Evolutionary conservation across 2,329 filamentous ascomycete species (phyloP).

Genomic region (Colletotrichum eremochloae): DNA sequence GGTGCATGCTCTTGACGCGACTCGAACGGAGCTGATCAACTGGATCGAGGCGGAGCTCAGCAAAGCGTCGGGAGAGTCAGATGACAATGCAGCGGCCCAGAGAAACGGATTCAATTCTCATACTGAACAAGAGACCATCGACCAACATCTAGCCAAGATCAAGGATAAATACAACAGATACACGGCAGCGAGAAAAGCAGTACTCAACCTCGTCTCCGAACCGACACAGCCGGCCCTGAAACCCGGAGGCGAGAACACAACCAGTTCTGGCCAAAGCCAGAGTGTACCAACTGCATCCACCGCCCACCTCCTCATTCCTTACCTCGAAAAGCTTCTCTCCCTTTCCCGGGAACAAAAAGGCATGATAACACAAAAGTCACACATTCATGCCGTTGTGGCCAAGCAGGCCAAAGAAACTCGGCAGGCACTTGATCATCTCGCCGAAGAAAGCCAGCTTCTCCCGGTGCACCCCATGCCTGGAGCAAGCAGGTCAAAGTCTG

Average conservation of each 20-base stretch:
- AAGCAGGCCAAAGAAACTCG: conserved; percentile 65
- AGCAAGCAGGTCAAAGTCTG: conserved; percentile 52
- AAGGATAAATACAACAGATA: conserved; percentile 69
- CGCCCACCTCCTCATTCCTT: conserved; percentile 66
- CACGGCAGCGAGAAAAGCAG: conserved; percentile 60
- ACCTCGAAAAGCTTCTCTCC: conserved; percentile 66
- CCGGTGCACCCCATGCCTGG: conserved; percentile 62
- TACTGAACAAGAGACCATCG: conserved; percentile 49
- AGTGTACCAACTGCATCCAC: conserved; percentile 45
- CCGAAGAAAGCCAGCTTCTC: conserved; percentile 74
- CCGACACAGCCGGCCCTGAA: conserved; percentile 48
- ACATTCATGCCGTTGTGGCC: conserved; percentile 64
- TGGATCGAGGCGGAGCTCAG: conserved; percentile 75
- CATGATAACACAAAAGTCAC: conserved; percentile 69
- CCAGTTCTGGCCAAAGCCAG: conserved; percentile 34
- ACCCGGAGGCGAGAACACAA: conserved; percentile 22
- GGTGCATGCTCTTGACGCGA: conserved; percentile 66
- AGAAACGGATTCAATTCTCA: conserved; percentile 43
- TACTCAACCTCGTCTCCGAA: conserved; percentile 59
- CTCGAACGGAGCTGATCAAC: conserved; percentile 71
- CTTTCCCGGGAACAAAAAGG: conserved; percentile 69
- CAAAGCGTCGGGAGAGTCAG: conserved; percentile 59
- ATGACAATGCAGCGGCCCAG: conserved; percentile 43
- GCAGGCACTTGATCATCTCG: conserved; percentile 65
- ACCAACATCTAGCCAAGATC: conserved; percentile 60